Base-by-base conservation (phyloP, 306 rosid species). In the Albizia julibrissin region DNA sequence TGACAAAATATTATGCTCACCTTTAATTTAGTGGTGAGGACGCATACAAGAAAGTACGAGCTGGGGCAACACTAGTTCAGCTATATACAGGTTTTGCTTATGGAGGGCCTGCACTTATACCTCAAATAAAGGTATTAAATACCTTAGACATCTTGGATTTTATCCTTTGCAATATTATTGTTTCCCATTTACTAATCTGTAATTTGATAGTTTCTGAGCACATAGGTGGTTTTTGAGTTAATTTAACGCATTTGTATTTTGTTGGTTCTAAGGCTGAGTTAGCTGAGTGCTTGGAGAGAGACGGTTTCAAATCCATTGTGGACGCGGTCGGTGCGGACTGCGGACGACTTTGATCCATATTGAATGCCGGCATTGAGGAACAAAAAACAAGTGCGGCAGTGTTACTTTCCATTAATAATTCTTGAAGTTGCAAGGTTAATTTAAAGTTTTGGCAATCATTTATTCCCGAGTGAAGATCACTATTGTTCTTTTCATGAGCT, bases 261-360 rank as follows among this genome's bases (percentile, higher is more conserved):
- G 80, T 84, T 71, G 82, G 52, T 81, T 82, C 13, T 81, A 37
- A 95, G 99, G 89, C 89, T 46, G 99, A 95, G 81, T 80, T 95
- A 58, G 90, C 94, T 10, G 90, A 88, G 50, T 93, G 98, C 91
- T 84, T 95, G 79, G 99, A 95, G 86, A 89, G 89, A 87, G 99
- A 95, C 75, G 99, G 99, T 70, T 95, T 91, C 91, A 95, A 93
- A 84, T 89, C 94, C 42, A 18, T 95, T 59, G 6, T 83, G 68
- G 99, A 93, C 26, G 99, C 99, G 75, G 92, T 95, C 74, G 99
- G 99, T 69, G 96, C 97, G 73, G 99, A 95, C 82, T 92, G 87
- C 84, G 87, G 94, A 84, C 89, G 82, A 79, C 80, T 42, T 73
- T 74, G 16, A 75, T 75, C 82, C 59, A 8, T 46, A 19, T 72